Evolutionary conservation across 1,284 basidiomycete genomes (phyloP).

Genomic region (Cerrena zonata): DNA sequence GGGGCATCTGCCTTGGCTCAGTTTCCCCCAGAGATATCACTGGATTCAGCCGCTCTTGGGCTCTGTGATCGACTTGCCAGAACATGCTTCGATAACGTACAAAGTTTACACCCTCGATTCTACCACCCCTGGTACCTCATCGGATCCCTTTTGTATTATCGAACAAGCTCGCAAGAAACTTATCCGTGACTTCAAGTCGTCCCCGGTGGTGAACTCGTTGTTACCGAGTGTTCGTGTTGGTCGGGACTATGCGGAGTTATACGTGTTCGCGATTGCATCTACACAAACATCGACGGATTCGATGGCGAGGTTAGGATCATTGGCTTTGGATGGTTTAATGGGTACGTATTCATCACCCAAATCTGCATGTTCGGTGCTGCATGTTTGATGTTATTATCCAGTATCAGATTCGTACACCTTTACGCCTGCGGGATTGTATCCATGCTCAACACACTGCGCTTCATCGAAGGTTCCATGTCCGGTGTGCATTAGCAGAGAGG

Average conservation of each 20-base stretch:
- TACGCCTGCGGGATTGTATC: conserved; percentile 44
- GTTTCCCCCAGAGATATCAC: conserved; percentile 28
- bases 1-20: conserved; percentile 29
- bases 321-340: conserved; percentile 42
- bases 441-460: conserved; percentile 45
- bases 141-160: conserved; percentile 36
- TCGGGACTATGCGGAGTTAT: conserved; percentile 37
- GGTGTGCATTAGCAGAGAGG: conserved; percentile 29
- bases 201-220: conserved; percentile 40
- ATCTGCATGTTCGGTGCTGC: background rate
- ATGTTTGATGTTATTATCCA: conserved; percentile 9
- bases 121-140: conserved; percentile 24
- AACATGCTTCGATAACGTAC: conserved; percentile 38
- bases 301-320: conserved; percentile 3
- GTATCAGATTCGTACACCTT: conserved; percentile 31
- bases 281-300: background rate
- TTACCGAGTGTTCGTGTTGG: conserved; percentile 45
- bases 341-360: conserved; percentile 34
- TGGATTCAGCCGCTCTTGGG: conserved; percentile 30
- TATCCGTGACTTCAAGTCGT: conserved; percentile 32
- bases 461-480: conserved; percentile 37
- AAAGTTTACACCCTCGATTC: conserved; percentile 37
- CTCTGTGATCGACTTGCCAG: conserved; percentile 34
- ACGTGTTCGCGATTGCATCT: conserved; percentile 50
- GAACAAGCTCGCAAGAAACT: conserved; percentile 52